These are phyloP conservation scores for Endotrypanum monterogeii DNA, from an alignment of 208 protist genomes.

Conservation along the genomic window DNA sequence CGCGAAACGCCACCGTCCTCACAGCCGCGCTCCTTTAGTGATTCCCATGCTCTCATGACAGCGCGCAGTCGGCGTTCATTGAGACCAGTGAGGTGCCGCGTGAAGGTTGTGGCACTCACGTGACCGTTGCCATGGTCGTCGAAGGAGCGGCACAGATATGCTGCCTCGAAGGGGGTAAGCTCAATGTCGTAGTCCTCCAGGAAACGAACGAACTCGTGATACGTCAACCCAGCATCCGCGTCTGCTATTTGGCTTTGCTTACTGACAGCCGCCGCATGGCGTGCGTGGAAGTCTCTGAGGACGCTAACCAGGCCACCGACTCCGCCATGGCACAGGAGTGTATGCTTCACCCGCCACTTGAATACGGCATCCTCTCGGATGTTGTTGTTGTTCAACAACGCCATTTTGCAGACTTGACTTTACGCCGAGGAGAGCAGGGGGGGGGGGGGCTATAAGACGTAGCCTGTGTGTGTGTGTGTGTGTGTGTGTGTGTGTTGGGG, in stretches of 20 bases:
- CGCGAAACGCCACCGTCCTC: conserved; percentile 29
- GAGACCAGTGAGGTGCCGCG: conserved; percentile 78
- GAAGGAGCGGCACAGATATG: conserved; percentile 78
- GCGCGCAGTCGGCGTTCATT: conserved; percentile 71
- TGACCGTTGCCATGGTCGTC: conserved; percentile 54
- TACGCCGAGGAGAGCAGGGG: too few relatives aligned
- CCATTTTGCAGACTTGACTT: conserved; percentile 24
- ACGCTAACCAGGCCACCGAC: conserved; percentile 51
- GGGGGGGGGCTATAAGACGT: too few relatives aligned
- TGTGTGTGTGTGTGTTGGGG: too few relatives aligned
- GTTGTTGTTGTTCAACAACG: conserved; percentile 68
- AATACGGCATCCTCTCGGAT: conserved; percentile 75
- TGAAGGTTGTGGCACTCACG: conserved; percentile 63
- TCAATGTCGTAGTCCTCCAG: conserved; percentile 48
- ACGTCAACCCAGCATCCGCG: conserved; percentile 36
- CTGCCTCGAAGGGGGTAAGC: conserved; percentile 48
- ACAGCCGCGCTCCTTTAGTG: conserved; percentile 41
- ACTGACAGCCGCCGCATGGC: conserved; percentile 35
- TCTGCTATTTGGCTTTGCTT: conserved; percentile 24
- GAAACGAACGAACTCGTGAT: conserved; percentile 56
- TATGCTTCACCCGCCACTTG: conserved; percentile 66
- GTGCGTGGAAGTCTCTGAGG: conserved; percentile 57
- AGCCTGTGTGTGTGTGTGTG: too few relatives aligned
- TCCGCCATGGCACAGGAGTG: conserved; percentile 43
- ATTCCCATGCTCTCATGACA: conserved; percentile 63